A percentile compares a stretch with the other conserved stretches of the same genome.
Conservation (phyloP, 371 early-diverging fungal genomes). For the Mucor racemosus region DNA sequence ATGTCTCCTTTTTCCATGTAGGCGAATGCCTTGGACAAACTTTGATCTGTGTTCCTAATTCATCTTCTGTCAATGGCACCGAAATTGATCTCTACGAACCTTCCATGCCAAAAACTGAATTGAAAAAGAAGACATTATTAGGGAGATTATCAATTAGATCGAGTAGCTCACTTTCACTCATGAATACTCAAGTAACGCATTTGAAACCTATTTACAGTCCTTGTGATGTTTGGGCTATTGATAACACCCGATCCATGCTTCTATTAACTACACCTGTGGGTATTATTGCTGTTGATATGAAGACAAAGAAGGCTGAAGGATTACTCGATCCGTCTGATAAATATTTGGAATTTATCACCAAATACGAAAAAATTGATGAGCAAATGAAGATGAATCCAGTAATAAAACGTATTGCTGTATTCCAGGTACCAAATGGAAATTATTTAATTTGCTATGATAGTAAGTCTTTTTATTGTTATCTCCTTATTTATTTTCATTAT, state of each 20-base stretch:
- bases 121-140: conserved; percentile 22
- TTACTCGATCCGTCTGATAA: conserved; percentile 44
- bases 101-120: conserved; percentile 27
- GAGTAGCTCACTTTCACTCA: conserved; percentile 2
- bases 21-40: conserved; percentile 35
- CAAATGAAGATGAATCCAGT: conserved; percentile 26
- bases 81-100: conserved; percentile 40
- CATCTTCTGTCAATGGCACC: conserved; percentile 24
- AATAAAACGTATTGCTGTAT: conserved; percentile 37
- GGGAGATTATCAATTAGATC: conserved; percentile 15
- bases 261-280: conserved; percentile 41
- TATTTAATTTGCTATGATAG: conserved; percentile 51
- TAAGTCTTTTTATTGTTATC: conserved; percentile 18
- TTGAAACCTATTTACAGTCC: conserved; percentile 33
- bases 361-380: conserved; percentile 31
- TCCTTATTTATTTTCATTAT: too few relatives aligned
- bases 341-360: conserved; percentile 36
- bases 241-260: conserved; percentile 37
- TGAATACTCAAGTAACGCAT: conserved; percentile 24
- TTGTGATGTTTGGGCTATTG: conserved; percentile 49
- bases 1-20: conserved; percentile 46
- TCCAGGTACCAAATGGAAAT: conserved; percentile 32
- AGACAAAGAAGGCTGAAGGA: conserved; percentile 34
- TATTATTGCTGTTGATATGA: conserved; percentile 43
- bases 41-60: conserved; percentile 42